phyloP scores from a whole-genome alignment of 306 rosid species.

The Geum urbanum region DNA sequence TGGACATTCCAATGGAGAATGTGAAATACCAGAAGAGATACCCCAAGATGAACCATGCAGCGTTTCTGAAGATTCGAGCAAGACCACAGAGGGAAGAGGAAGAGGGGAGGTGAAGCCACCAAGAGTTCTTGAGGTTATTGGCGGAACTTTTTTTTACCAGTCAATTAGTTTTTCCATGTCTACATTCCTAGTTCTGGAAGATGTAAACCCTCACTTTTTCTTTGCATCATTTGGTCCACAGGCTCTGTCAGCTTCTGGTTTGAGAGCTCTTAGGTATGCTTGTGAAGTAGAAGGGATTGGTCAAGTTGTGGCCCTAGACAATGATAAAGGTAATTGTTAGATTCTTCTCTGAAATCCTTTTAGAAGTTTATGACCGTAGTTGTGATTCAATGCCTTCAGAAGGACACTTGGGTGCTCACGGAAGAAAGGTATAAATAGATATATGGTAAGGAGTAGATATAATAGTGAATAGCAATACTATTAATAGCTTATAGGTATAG shows the following conservation, averaged over 20 bases:
- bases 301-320: conserved; percentile 93
- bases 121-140: conserved; percentile 82
- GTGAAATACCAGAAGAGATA: conserved; percentile 38
- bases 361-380: neutral
- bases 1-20: conserved; percentile 45
- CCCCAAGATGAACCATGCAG: conserved; percentile 47
- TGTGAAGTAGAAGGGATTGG: conserved; percentile 90
- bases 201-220: neutral
- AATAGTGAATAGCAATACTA: neutral
- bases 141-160: too few relatives aligned
- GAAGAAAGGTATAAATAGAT: neutral
- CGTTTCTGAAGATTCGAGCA: conserved; percentile 37
- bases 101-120: conserved; percentile 57
- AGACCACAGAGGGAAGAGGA: conserved; percentile 53
- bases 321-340: conserved; percentile 62
- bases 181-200: neutral
- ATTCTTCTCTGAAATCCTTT: neutral
- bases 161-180: neutral
- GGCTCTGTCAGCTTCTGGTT: conserved; percentile 98
- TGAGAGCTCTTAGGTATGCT: conserved; percentile 95
- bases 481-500: neutral
- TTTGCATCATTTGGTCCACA: conserved; percentile 27
- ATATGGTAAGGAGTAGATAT: neutral
- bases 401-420: neutral
- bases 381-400: conserved; percentile 10